Evolutionary conservation across 352 stramenopile species (phyloP), one percentile per base, ranked within the genome.

Genomic region (Phytopythium cucurbitacearum): DNA sequence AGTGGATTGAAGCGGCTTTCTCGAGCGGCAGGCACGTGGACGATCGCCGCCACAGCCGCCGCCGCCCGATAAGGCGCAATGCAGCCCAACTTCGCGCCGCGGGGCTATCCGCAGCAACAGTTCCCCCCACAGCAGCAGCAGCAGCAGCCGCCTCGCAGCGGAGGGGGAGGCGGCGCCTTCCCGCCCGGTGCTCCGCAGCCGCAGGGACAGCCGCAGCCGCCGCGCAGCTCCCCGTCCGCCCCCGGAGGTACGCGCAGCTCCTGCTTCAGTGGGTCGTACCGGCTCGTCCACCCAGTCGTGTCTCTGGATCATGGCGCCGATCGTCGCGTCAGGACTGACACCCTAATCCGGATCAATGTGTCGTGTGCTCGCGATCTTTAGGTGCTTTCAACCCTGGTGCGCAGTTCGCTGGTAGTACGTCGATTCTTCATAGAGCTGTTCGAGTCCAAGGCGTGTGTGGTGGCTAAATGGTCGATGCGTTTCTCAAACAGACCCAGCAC

Each of bases 31-130:
- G 21, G 38, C 38, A 52, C 47, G 43, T 49, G 43, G 43, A 49
- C 16, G 15, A 5, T 11, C 11, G 5, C 9, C 10, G 43, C 39
- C 21, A 44, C 40, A 44, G 40, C 12, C 40, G 40, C 8, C 40
- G 40, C 7, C 7, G 11, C 7, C 40, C 21, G 21, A 28, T 28
- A 28, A 44, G n/a, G 40, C 40, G n/a, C n/a, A 11, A 73, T 76
- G 71, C 67, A 74, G 60, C 64, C 67, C 41, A 80, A 73, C 59
- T 76, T 67, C 59, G 57, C 69, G 46, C 69, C 67, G 51, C 62
- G 65, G 40, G 69, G 73, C 40, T 76, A 62, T 52, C 43, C 52
- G 16, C 57, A 53, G 45, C 59, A 67, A 53, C 49, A 56, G 32
- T 48, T 53, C 39, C 39, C 37, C 12, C 34, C 34, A 4, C 40